Conservation (phyloP, 306 rosid genomes). For the Cucurbita maxima region DNA sequence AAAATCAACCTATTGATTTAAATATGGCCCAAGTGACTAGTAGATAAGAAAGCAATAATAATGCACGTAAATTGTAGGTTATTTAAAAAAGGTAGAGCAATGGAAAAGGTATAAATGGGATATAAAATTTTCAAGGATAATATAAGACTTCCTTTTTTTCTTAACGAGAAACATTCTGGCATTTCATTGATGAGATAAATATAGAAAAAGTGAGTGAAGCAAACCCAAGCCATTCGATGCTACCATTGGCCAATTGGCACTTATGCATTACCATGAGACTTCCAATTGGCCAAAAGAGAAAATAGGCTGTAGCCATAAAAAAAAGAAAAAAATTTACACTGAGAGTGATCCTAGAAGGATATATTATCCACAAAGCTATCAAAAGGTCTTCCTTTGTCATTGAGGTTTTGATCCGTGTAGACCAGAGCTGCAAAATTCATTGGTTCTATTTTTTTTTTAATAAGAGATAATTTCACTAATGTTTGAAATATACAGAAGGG, state of each 20-base stretch:
- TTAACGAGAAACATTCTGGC: background rate
- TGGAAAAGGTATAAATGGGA: background rate
- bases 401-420: background rate
- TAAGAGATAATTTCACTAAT: too few relatives aligned
- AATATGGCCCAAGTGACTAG: slow-evolving; percentile 1
- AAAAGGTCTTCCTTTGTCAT: background rate
- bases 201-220: background rate
- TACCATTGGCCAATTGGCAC: background rate
- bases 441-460: background rate
- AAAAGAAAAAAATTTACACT: background rate
- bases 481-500: too few relatives aligned
- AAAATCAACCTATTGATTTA: background rate
- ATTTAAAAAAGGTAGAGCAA: background rate
- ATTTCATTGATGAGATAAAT: background rate
- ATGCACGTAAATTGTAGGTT: background rate
- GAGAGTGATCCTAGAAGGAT: background rate
- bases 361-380: background rate
- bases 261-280: background rate
- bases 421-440: background rate
- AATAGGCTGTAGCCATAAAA: background rate
- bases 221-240: background rate
- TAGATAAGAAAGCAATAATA: background rate
- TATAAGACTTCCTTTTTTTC: background rate
- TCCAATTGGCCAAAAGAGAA: background rate
- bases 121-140: background rate